A percentile compares a stretch with the other conserved stretches of the same genome.
Evolutionary conservation across 495 filamentous ascomycete genomes (phyloP).

Genomic region (Sphaerosporella brunnea): DNA sequence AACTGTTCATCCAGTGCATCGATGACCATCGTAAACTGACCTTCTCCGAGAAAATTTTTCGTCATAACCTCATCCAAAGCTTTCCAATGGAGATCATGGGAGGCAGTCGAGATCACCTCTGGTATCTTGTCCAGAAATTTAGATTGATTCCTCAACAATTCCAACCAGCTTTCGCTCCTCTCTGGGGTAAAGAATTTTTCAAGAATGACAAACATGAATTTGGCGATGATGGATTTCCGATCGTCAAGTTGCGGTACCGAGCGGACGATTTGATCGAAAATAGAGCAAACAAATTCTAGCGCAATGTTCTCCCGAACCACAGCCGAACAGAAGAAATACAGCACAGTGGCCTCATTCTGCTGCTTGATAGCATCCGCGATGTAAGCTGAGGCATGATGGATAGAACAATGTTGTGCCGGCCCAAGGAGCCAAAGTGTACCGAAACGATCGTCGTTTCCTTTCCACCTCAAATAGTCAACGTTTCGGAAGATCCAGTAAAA

Average conservation of each 20-base stretch:
- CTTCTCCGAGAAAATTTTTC: too few species aligned
- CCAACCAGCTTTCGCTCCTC: too few species aligned
- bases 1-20: not conserved
- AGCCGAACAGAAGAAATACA: not conserved
- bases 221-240: not conserved
- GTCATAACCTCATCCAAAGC: too few species aligned
- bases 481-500: conserved; percentile 1
- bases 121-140: too few species aligned
- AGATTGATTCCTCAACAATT: too few species aligned
- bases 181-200: too few species aligned
- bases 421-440: not conserved
- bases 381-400: not conserved
- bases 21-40: not conserved
- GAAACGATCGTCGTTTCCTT: not conserved
- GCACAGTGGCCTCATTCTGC: not conserved
- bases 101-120: too few species aligned
- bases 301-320: not conserved
- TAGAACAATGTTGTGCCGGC: not conserved
- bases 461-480: not conserved
- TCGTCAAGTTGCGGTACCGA: not conserved
- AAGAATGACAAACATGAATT: too few species aligned
- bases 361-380: not conserved
- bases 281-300: not conserved
- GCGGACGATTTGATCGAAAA: not conserved
- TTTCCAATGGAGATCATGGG: too few species aligned